Percentiles rank a stretch among this genome's conserved stretches.
Evolutionary conservation across 2,329 filamentous ascomycete genomes (phyloP).

Genomic region (Aureobasidium sp.): DNA sequence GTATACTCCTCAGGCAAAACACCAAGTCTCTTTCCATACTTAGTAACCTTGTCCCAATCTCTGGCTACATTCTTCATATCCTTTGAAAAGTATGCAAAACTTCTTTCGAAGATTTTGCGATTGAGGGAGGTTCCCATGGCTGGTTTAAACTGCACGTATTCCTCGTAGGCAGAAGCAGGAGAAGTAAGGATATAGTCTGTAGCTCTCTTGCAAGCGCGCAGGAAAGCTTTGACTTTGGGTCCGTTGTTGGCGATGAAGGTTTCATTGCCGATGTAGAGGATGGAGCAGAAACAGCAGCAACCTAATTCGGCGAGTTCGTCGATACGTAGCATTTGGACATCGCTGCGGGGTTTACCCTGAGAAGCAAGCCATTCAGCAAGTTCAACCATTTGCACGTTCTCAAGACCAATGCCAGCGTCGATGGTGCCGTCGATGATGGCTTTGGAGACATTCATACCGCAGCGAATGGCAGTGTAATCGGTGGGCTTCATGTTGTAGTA

Average conservation of each 20-base stretch:
- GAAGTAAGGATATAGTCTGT: slow-evolving; percentile 62
- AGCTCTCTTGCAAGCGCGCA: slow-evolving; percentile 64
- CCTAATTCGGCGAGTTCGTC: slow-evolving; percentile 71
- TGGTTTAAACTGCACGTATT: slow-evolving; percentile 66
- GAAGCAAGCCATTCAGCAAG: slow-evolving; percentile 64
- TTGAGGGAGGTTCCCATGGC: slow-evolving; percentile 60
- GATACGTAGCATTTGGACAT: slow-evolving; percentile 74
- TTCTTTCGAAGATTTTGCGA: slow-evolving; percentile 72
- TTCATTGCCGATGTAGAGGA: slow-evolving; percentile 74
- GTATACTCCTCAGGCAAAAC: slow-evolving; percentile 55
- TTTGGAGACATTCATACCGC: slow-evolving; percentile 73
- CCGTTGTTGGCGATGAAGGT: slow-evolving; percentile 52
- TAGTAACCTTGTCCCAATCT: slow-evolving; percentile 71
- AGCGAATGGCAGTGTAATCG: slow-evolving; percentile 69
- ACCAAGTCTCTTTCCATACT: slow-evolving; percentile 64
- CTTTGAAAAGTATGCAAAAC: slow-evolving; percentile 66
- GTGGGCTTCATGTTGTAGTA: slow-evolving; percentile 66
- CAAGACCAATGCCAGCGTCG: slow-evolving; percentile 69
- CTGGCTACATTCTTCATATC: slow-evolving; percentile 66
- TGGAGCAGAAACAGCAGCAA: slow-evolving; percentile 78
- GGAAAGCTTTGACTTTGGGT: slow-evolving; percentile 52
- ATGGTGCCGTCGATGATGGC: slow-evolving; percentile 66
- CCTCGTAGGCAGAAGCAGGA: slow-evolving; percentile 55
- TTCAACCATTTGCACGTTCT: slow-evolving; percentile 79
- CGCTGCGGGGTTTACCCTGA: slow-evolving; percentile 54